Base-by-base conservation (phyloP, 2,329 filamentous ascomycete species). In the Falciphora oryzae region DNA sequence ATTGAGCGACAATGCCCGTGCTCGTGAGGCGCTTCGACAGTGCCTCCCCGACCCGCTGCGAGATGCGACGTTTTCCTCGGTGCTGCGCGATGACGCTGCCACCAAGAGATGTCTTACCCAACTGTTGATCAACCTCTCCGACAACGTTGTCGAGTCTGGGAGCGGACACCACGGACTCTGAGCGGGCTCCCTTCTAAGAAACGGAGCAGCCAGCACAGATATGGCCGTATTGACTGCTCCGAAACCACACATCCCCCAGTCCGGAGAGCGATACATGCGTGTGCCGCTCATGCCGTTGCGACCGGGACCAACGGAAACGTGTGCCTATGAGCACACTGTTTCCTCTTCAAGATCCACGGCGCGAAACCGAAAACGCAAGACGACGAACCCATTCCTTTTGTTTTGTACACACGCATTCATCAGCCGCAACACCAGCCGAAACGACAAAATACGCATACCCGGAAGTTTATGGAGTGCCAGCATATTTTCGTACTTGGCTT, bases 101-200 rank as follows among this genome's bases (percentile, higher is more conserved):
- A 99, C 95, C 0, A 99, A 99, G 81, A 89, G 95, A 66, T 99
- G 95, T 76, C 88, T 99, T 44, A 92, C 93, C n/a, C 95, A 98
- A 78, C 87, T 99, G 11, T 84, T 98, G 66, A 96, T 98, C 79
- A 98, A 98, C 74, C 86, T 99, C 64, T 96, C 92, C 13, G 95
- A 98, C 77, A 94, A 91, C 69, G 89, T 93, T 66, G 88, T 82
- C 63, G 84, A 86, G 65, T 67, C 76, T 31, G 71, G 69, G 62
- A 68, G 67, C 62, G 70, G 71, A 53, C 72, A 73, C 62, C 68
- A 63, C 32, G 62, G 62, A 8, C 62, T 63, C n/a, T 63, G 35
- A 62, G 18, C n/a, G 44, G 44, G 44, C 22, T n/a, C 22, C 18
- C 11, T 50, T n/a, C 5, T 18, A 6, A 44, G 22, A 53, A 53